Conservation (phyloP, 2,329 filamentous ascomycete species). For the Talaromyces sp. region DNA sequence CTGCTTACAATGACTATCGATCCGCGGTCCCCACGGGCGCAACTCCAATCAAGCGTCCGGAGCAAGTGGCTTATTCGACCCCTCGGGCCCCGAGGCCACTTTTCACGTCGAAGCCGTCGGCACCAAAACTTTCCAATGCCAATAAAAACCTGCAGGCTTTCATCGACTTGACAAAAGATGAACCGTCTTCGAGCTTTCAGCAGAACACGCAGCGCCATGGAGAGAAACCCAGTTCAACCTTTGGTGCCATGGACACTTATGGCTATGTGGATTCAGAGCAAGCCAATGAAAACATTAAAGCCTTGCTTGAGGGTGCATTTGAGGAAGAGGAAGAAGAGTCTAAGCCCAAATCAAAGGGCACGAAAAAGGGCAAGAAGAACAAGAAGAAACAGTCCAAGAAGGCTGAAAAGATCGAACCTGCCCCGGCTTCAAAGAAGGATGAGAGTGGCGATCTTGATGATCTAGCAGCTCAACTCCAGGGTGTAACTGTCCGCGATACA, state of each 20-base stretch:
- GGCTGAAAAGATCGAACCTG: slow-evolving; percentile 1
- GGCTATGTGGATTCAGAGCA: slow-evolving; percentile 53
- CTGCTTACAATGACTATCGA: slow-evolving; percentile 39
- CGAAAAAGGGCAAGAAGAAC: slow-evolving; percentile 33
- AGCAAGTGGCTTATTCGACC: slow-evolving; percentile 52
- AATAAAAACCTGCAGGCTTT: slow-evolving; percentile 50
- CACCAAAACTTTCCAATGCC: slow-evolving; percentile 42
- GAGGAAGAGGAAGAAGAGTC: slow-evolving; percentile 51
- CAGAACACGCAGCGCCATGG: slow-evolving; percentile 26
- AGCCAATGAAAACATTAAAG: slow-evolving; percentile 57
- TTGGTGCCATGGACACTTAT: slow-evolving; percentile 58
- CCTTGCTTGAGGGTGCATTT: slow-evolving; percentile 54
- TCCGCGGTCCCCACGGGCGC: slow-evolving; percentile 27
- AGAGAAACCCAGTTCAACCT: slow-evolving; percentile 46
- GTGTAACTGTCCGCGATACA: slow-evolving; percentile 43
- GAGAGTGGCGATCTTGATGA: slow-evolving; percentile 43
- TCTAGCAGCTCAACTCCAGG: slow-evolving; percentile 47
- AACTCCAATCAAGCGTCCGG: slow-evolving; percentile 53
- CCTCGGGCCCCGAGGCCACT: slow-evolving; percentile 55
- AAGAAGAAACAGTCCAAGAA: slow-evolving; percentile 24
- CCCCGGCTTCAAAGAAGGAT: slow-evolving; percentile 17
- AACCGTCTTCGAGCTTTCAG: slow-evolving; percentile 22
- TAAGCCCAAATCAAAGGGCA: slow-evolving; percentile 29
- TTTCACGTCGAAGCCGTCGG: slow-evolving; percentile 55
- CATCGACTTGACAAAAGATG: slow-evolving; percentile 55